phyloP scores from a whole-genome alignment of 2,329 filamentous ascomycete genomes.

The Fusarium chuoi region DNA sequence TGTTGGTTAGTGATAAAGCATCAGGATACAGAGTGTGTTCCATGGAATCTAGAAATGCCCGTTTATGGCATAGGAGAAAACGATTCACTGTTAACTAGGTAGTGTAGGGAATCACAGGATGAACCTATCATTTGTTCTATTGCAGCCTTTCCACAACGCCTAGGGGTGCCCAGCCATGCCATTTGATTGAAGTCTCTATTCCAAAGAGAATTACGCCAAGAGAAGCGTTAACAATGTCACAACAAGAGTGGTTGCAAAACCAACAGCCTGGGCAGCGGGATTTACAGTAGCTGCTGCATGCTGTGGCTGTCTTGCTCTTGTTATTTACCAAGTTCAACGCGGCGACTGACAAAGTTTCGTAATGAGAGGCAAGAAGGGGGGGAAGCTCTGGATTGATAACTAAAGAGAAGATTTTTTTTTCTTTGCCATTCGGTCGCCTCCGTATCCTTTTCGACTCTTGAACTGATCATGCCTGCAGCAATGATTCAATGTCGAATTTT shows the following conservation, averaged over 20 bases:
- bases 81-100: slow-evolving; percentile 5
- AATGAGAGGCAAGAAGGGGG: background rate
- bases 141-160: slow-evolving; percentile 11
- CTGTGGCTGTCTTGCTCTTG: slow-evolving; percentile 2
- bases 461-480: slow-evolving; percentile 13
- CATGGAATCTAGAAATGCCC: slow-evolving; percentile 9
- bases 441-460: slow-evolving; percentile 9
- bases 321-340: background rate
- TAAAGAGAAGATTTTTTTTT: background rate
- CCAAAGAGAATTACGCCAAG: background rate
- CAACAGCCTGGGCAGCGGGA: slow-evolving; percentile 22
- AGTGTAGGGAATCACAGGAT: background rate
- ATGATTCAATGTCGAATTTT: slow-evolving; percentile 3
- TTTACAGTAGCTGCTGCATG: background rate
- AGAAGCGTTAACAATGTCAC: background rate
- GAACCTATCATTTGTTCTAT: slow-evolving; percentile 17
- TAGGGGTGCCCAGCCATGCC: slow-evolving; percentile 3
- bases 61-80: slow-evolving; percentile 9
- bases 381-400: background rate
- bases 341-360: background rate
- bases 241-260: slow-evolving; percentile 18
- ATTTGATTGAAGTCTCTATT: slow-evolving; percentile 18
- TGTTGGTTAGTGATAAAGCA: background rate
- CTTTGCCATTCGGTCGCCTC: slow-evolving; percentile 10
- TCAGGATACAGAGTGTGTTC: background rate